Base-by-base conservation (phyloP, 306 rosid genomes). In the Purshia tridentata region DNA sequence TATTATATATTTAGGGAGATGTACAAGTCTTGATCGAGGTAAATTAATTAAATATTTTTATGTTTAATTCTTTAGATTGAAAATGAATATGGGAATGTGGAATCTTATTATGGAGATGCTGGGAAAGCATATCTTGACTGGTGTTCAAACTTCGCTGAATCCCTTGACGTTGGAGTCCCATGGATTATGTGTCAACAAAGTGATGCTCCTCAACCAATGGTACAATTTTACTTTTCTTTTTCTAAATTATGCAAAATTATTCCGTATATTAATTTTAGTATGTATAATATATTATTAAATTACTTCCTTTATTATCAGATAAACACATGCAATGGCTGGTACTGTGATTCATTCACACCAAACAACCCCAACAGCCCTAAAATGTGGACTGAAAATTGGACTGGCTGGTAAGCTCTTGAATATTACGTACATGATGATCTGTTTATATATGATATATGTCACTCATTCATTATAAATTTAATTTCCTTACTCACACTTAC, bases 311-410 rank as follows among this genome's bases (percentile, higher is more conserved):
- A 7, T 71, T n/a, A 3, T 39, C 68, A 85, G 90, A 84, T 88
- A 41, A 85, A 83, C 44, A 83, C 92, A 42, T 87, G 89, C 74
- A 87, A 87, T 53, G 92, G 92, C n/a, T 87, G 77, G 73, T 87
- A 87, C 45, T 87, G 92, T 44, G 78, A 87, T 23, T 35, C 65
- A 39, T 87, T 85, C 60, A 58, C 46, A 10, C 88, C 92, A 41
- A 87, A 77, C 13, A 83, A 69, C 65, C 86, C 84, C 0, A 81
- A 78, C 45, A 85, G 81, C 16, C 92, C 92, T 18, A 87, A 85
- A 46, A 85, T 87, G 86, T 87, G 89, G 92, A 87, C 89, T 10
- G 89, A 87, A 35, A 87, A 84, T 19, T 87, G 91, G 91, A 81
- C 84, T 0, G 89, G 92, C 52, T 85, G 92, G 91, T 86, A 67